Percentiles rank a stretch among this genome's conserved stretches.
phyloP scores from a whole-genome alignment of 805 yeast genomes.

The Sugiyamaella floridensis region DNA sequence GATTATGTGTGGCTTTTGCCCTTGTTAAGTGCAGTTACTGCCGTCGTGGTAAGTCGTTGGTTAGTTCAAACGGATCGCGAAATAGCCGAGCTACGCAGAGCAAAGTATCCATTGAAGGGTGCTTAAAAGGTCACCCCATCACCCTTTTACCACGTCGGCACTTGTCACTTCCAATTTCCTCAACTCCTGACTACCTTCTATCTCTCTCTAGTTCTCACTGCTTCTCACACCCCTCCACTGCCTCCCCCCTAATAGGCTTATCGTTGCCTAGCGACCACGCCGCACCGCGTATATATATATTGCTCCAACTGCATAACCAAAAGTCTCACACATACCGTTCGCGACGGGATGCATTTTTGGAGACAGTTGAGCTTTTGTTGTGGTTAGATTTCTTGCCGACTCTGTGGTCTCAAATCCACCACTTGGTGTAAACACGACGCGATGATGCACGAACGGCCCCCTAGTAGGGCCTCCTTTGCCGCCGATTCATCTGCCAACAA shows the following conservation, averaged over 20 bases:
- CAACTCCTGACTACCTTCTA: not conserved
- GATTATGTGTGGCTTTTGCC: conserved; percentile 31
- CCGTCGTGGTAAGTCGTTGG: conserved; percentile 25
- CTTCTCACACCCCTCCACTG: not conserved
- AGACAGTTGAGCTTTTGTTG: no score
- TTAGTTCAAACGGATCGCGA: conserved; percentile 19
- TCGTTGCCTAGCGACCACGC: not conserved
- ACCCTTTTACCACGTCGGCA: no score
- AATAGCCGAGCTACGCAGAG: conserved; percentile 7
- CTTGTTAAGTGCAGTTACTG: conserved; percentile 18
- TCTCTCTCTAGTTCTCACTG: not conserved
- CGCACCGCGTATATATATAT: not conserved
- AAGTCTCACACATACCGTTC: not conserved
- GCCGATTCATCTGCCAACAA: conserved; percentile 22
- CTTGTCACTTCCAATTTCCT: not conserved
- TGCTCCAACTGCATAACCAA: not conserved
- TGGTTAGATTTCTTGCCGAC: no score
- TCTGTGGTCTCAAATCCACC: no score
- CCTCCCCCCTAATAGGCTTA: not conserved
- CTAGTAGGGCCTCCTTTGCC: conserved; percentile 6
- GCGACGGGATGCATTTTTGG: not conserved
- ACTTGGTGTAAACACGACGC: not conserved
- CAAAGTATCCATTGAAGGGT: conserved; percentile 25
- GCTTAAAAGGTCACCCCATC: conserved; percentile 14
- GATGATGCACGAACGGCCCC: conserved; percentile 7